Percentiles rank a stretch among this genome's conserved stretches.
Conservation (phyloP, 148 eudicot species). For the Agrostemma githago region DNA sequence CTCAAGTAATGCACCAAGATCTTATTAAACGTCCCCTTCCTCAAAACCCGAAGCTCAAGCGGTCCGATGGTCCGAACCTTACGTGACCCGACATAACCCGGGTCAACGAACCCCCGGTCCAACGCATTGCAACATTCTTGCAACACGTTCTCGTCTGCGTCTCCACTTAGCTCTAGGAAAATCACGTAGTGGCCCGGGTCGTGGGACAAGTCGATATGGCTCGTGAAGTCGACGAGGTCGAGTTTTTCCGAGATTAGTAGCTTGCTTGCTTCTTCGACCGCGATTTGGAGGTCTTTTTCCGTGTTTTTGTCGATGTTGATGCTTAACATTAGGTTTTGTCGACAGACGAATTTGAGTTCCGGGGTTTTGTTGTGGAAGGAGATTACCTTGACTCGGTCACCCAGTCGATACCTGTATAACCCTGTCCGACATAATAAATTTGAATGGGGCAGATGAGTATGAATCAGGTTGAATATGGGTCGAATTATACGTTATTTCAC, state of each 20-base stretch:
- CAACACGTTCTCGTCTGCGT: conserved; percentile 45
- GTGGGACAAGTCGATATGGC: conserved; percentile 43
- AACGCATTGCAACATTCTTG: conserved; percentile 61
- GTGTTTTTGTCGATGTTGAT: conserved; percentile 97
- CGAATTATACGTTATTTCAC: too few relatives aligned
- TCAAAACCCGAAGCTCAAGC: conserved; percentile 59
- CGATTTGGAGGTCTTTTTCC: conserved; percentile 69
- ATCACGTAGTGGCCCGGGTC: conserved; percentile 80
- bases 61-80: conserved; percentile 66
- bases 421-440: conserved; percentile 41
- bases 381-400: conserved; percentile 68
- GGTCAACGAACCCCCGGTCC: conserved; percentile 66
- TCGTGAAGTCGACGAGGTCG: conserved; percentile 77
- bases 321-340: conserved; percentile 69
- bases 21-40: conserved; percentile 71
- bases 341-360: conserved; percentile 69
- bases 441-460: neutral
- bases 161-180: conserved; percentile 79
- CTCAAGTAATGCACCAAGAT: conserved; percentile 58
- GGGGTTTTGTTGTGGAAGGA: conserved; percentile 91
- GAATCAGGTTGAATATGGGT: too few relatives aligned
- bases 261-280: conserved; percentile 67
- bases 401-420: conserved; percentile 76
- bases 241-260: conserved; percentile 45
- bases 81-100: conserved; percentile 69